These are phyloP conservation scores for Dothistroma septosporum DNA, from an alignment of 2,329 filamentous ascomycete genomes.

Conservation along the genomic window DNA sequence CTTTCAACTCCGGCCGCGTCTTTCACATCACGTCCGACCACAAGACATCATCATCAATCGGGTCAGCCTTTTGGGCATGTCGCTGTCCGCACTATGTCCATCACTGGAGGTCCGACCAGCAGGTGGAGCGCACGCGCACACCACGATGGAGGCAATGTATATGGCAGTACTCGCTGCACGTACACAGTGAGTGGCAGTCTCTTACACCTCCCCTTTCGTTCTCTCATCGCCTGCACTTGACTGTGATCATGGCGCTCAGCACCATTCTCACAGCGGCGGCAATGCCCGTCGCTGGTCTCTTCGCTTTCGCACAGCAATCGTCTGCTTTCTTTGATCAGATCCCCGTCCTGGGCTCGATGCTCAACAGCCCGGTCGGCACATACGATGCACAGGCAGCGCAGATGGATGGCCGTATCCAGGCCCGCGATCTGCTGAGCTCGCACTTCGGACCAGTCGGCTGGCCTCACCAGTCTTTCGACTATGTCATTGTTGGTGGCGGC, in stretches of 20 bases:
- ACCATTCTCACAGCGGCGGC: neutral
- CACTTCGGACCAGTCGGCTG: neutral
- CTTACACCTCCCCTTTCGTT: neutral
- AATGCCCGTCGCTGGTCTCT: neutral
- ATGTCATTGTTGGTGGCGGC: constrained; percentile 11
- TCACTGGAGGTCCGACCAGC: neutral
- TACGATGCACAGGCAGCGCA: neutral
- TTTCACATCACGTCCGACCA: neutral
- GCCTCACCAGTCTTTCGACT: constrained; percentile 6
- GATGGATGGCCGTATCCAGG: neutral
- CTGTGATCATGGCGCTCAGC: neutral
- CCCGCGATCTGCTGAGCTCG: neutral
- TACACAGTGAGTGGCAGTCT: neutral
- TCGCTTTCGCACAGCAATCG: neutral
- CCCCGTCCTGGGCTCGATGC: neutral
- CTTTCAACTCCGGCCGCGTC: neutral
- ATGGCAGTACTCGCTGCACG: neutral
- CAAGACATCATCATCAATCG: neutral
- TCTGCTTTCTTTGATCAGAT: neutral
- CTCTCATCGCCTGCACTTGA: neutral
- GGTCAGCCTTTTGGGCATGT: neutral
- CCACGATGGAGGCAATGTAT: neutral
- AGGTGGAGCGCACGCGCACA: neutral
- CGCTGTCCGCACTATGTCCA: neutral
- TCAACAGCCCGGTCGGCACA: neutral